Evolutionary conservation across 1,284 basidiomycete species (phyloP), one percentile per base, ranked within the genome.

Genomic region (Cystobasidium pallidum): DNA sequence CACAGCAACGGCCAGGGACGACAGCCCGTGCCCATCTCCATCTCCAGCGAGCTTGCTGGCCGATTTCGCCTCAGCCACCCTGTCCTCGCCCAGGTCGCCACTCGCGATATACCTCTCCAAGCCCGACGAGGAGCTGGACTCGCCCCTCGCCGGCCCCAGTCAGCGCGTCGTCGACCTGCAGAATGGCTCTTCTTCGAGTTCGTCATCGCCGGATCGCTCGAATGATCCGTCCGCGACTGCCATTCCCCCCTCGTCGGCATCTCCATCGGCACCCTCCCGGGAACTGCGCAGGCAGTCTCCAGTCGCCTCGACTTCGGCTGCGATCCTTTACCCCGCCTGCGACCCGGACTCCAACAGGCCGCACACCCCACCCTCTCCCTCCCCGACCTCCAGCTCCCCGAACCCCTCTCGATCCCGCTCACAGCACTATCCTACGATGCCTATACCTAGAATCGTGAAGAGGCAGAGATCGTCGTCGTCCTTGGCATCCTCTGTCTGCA

Each of bases 401-500:
- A 43, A 34, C 57, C 36, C 65, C 13, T 24, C 54, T 3, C 45
- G 39, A 34, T 21, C 55, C 21, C 26, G 21, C 26, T 66, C 63
- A 17, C 34, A 51, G n/a, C 6, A 45, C 21, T 70, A 59, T 39
- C 66, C 55, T n/a, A 28, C 66, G 15, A 58, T 58, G 2, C 39
- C 32, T 4, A 52, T 57, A 41, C 52, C 41, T 26, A 39, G 36
- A n/a, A 43, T 43, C 15, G 39, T 67, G 2, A 39, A 51, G 21
- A 52, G 66, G 47, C 43, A 58, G 45, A 30, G 21, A 43, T 67
- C 66, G 28, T 45, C 52, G n/a, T 57, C 52, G 19, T 67, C 66
- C 30, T 57, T 67, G 32, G 66, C 66, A 45, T 70, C 67, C 17
- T 34, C 28, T 2, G 21, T 17, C 10, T 70, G 67, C 54, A 70